Evolutionary conservation across 2,329 filamentous ascomycete species (phyloP).

Genomic region (Arthrobotrys conoides): DNA sequence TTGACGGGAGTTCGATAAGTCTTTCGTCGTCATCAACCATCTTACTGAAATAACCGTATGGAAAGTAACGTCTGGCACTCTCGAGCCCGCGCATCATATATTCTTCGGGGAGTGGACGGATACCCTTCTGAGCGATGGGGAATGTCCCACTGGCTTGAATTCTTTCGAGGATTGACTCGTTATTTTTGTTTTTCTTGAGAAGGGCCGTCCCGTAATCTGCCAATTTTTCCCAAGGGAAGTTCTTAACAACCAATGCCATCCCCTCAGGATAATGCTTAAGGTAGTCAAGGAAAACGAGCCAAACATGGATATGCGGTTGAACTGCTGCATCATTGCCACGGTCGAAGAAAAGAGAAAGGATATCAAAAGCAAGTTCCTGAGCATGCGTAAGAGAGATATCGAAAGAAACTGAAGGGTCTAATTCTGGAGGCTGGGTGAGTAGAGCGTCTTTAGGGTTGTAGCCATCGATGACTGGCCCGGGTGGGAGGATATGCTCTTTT

Average conservation of each 20-base stretch:
- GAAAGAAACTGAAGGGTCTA: slow-evolving; percentile 37
- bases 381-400: slow-evolving; percentile 66
- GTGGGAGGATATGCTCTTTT: slow-evolving; percentile 35
- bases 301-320: slow-evolving; percentile 75
- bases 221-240: slow-evolving; percentile 72
- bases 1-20: slow-evolving; percentile 75
- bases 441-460: slow-evolving; percentile 49
- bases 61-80: slow-evolving; percentile 75
- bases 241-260: slow-evolving; percentile 68
- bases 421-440: slow-evolving; percentile 36
- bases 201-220: slow-evolving; percentile 69
- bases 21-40: slow-evolving; percentile 76
- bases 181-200: slow-evolving; percentile 61
- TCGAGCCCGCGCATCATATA: slow-evolving; percentile 76
- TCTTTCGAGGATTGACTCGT: slow-evolving; percentile 63
- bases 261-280: slow-evolving; percentile 68
- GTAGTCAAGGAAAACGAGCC: slow-evolving; percentile 73
- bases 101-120: slow-evolving; percentile 77
- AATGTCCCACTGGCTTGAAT: slow-evolving; percentile 69
- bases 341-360: slow-evolving; percentile 70
- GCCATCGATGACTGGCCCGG: slow-evolving; percentile 44
- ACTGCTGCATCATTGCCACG: slow-evolving; percentile 74
- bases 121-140: slow-evolving; percentile 69
- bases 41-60: slow-evolving; percentile 64
- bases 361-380: slow-evolving; percentile 68